Evolutionary conservation across 768 basidiomycete genomes (phyloP).

Genomic region (Russula olivacea): DNA sequence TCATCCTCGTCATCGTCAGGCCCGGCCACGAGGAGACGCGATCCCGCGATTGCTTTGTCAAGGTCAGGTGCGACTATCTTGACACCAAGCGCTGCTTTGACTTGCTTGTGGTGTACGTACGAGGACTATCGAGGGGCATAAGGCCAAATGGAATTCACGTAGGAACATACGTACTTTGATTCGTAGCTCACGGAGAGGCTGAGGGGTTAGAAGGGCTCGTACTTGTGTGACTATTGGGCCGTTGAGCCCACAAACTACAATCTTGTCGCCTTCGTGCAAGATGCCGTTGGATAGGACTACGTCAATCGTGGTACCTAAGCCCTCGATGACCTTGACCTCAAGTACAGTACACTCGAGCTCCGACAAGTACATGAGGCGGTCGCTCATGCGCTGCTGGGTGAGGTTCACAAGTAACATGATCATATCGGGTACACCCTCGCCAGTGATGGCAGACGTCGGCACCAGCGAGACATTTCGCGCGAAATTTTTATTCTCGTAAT

Average conservation of each 20-base stretch:
- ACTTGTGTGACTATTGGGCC: conserved; percentile 95
- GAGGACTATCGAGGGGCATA: conserved; percentile 52
- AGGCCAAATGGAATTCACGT: conserved; percentile 4
- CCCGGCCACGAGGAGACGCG: conserved; percentile 83
- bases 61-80: conserved; percentile 93
- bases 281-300: conserved; percentile 94
- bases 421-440: conserved; percentile 99
- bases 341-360: conserved; percentile 97
- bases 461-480: conserved; percentile 93
- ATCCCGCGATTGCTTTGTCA: conserved; percentile 97
- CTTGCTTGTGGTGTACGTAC: conserved; percentile 96
- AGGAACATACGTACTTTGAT: conserved; percentile 62
- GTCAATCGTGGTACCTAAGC: conserved; percentile 95
- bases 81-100: conserved; percentile 94
- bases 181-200: conserved; percentile 91
- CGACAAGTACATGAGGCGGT: conserved; percentile 94
- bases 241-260: conserved; percentile 94
- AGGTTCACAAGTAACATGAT: conserved; percentile 97
- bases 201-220: conserved; percentile 90
- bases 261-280: conserved; percentile 84
- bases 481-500: conserved; percentile 97
- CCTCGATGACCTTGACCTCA: conserved; percentile 98
- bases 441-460: conserved; percentile 96
- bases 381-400: conserved; percentile 97
- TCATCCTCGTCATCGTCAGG: conserved; percentile 98